phyloP scores from a whole-genome alignment of 2,329 filamentous ascomycete species.

The Penicillium sclerotigenum region DNA sequence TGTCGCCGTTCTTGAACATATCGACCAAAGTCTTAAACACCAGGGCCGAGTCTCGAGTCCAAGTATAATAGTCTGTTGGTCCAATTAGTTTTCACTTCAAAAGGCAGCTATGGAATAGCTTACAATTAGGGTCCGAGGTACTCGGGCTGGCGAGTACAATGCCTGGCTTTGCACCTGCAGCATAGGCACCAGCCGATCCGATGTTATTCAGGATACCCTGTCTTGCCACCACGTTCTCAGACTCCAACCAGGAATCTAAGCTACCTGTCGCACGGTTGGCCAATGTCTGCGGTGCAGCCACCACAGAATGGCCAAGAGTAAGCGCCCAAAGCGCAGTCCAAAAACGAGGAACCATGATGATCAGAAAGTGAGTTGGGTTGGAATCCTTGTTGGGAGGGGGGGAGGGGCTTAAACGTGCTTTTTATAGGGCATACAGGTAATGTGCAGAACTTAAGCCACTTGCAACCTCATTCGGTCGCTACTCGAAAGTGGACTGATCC shows the following conservation, averaged over 20 bases:
- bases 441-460: background rate
- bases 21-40: slow-evolving; percentile 68
- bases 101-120: background rate
- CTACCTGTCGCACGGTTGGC: slow-evolving; percentile 17
- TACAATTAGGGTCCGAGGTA: slow-evolving; percentile 54
- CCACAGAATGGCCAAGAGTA: slow-evolving; percentile 14
- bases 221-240: slow-evolving; percentile 49
- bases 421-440: slow-evolving; percentile 10
- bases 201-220: slow-evolving; percentile 56
- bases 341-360: slow-evolving; percentile 17
- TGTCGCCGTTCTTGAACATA: slow-evolving; percentile 60
- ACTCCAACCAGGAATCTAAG: slow-evolving; percentile 28
- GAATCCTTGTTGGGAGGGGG: too few relatives aligned
- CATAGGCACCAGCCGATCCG: slow-evolving; percentile 50
- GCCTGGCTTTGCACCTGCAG: slow-evolving; percentile 48
- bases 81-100: background rate
- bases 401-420: background rate
- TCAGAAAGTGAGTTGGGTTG: background rate
- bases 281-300: slow-evolving; percentile 17
- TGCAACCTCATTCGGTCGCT: background rate
- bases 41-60: slow-evolving; percentile 72
- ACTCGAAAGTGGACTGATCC: background rate
- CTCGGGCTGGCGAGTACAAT: slow-evolving; percentile 57
- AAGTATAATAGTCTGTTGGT: slow-evolving; percentile 70
- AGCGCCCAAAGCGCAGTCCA: slow-evolving; percentile 23